These are phyloP conservation scores for Fraxinus dipetala DNA, from an alignment of 305 asterid genomes.

Conservation along the genomic window DNA sequence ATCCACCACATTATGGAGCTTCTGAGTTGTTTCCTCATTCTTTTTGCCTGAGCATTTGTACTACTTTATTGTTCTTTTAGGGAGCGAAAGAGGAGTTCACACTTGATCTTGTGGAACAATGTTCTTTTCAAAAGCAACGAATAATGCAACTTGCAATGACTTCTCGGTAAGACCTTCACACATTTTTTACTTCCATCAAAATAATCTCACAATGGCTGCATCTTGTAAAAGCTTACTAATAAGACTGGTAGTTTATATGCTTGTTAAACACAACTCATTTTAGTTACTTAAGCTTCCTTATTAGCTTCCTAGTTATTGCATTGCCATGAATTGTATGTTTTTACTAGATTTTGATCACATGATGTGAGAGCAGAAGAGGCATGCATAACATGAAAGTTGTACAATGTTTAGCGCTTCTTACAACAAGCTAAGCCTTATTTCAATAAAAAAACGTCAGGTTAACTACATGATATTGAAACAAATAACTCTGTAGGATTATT, in stretches of 20 bases:
- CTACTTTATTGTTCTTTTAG: constrained; percentile 38
- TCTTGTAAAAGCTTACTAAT: neutral
- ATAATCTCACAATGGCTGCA: neutral
- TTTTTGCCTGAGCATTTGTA: neutral
- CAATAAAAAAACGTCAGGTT: neutral
- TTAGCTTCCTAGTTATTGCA: neutral
- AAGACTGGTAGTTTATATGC: neutral
- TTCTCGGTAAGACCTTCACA: constrained; percentile 53
- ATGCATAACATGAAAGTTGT: neutral
- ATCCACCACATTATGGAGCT: constrained; percentile 15
- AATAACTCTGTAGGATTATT: neutral
- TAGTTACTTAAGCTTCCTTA: neutral
- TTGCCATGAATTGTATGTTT: neutral
- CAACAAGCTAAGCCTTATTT: neutral
- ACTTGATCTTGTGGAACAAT: constrained; percentile 97
- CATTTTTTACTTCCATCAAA: neutral
- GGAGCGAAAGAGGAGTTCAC: constrained; percentile 96
- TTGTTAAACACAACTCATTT: neutral
- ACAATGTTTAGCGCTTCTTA: neutral
- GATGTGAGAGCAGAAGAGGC: neutral
- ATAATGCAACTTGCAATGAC: constrained; percentile 94
- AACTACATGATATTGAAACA: neutral
- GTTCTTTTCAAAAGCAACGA: constrained; percentile 91
- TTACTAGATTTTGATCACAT: neutral
- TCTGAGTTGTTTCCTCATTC: neutral